phyloP scores from a whole-genome alignment of 495 filamentous ascomycete species.

The Delitschia confertaspora region DNA sequence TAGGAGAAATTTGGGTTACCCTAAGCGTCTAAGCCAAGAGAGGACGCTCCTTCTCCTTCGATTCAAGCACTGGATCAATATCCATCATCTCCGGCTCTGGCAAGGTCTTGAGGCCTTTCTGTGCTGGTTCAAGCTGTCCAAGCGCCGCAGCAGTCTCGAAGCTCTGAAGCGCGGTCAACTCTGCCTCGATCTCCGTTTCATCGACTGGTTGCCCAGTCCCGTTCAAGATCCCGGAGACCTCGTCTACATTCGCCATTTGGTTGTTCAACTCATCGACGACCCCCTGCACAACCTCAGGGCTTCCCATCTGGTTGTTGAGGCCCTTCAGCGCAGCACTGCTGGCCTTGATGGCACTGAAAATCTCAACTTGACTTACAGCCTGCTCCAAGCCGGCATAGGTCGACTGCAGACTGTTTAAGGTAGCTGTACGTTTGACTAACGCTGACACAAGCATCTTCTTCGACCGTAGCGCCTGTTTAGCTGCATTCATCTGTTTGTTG shows the following conservation, averaged over 20 bases:
- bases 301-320: conserved; percentile 70
- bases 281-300: conserved; percentile 63
- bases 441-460: conserved; percentile 72
- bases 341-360: conserved; percentile 72
- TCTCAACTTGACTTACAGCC: conserved; percentile 70
- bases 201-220: conserved; percentile 54
- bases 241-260: conserved; percentile 75
- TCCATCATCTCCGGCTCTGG: neutral
- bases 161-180: conserved; percentile 67
- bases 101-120: conserved; percentile 30
- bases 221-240: conserved; percentile 66
- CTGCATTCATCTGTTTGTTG: conserved; percentile 61
- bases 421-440: conserved; percentile 57
- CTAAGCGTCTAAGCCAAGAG: neutral
- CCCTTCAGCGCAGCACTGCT: conserved; percentile 59
- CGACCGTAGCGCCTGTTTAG: conserved; percentile 65
- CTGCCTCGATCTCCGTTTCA: conserved; percentile 80
- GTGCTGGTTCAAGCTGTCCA: conserved; percentile 43
- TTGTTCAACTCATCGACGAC: conserved; percentile 65
- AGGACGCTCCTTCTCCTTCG: neutral
- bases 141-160: conserved; percentile 55
- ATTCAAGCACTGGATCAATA: neutral
- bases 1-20: no score
- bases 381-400: conserved; percentile 73
- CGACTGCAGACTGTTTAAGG: conserved; percentile 71